Evolutionary conservation across 2,329 filamentous ascomycete species (phyloP), one percentile per base, ranked within the genome.

Genomic region (Stemphylium beticola): DNA sequence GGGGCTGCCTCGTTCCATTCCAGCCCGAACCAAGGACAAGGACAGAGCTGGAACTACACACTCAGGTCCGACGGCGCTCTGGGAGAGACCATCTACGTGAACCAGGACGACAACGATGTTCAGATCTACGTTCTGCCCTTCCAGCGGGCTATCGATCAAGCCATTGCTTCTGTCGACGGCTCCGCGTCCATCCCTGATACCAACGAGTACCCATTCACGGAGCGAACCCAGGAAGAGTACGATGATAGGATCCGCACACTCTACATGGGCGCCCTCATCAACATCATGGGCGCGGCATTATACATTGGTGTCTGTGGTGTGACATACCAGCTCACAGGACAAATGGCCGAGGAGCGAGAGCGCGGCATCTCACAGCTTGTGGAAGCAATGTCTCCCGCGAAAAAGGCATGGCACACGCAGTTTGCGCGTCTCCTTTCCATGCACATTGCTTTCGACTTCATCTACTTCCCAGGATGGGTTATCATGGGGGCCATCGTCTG

Each of bases 301-400:
- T 87, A 96, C 66, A 85, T 92, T 44, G 89, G 87, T 17, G 83
- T 95, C 49, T 87, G 95, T 40, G 91, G 91, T 49, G 84, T 96
- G 22, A 88, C 88, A 33, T 97, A 96, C 72, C 92, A 97, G 67
- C 80, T 96, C 52, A 91, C 91, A 0, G 93, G 93, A 8, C 87
- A 93, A 65, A 88, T 96, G 72, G 92, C 93, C 7, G 86, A 87
- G 2, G 93, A 97, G 76, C 82, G 93, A 51, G 93, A 97, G 77
- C 81, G 87, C 14, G 93, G 92, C 53, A 95, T 96, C 84, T 91
- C 91, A 4, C 90, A 92, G 59, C 81, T 97, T 24, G 86, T 97
- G 38, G 93, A 97, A 75, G 89, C 91, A 49, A 96, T 96, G 91
- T 93, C 95, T 81, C 89, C 91, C 0, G 90, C 90, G 50, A 82